These are phyloP conservation scores for Carpinus fangiana DNA, from an alignment of 306 rosid species.

Conservation along the genomic window DNA sequence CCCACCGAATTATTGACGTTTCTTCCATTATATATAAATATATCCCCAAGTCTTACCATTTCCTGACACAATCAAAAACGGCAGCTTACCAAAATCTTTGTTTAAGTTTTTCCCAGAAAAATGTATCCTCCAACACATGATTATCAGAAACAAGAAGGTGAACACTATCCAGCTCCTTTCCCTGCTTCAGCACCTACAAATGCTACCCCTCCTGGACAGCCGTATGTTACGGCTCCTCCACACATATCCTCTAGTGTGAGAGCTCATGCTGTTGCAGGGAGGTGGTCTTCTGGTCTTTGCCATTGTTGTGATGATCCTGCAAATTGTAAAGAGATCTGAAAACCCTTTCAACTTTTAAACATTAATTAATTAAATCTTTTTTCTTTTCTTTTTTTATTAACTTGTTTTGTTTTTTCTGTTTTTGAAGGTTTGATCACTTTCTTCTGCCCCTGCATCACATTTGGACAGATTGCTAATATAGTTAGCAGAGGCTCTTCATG, in stretches of 20 bases:
- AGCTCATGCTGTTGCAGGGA: not conserved
- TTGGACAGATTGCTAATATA: slow-evolving; percentile 67
- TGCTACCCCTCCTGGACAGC: not conserved
- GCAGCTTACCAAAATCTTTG: slow-evolving; percentile 1
- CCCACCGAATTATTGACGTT: not conserved
- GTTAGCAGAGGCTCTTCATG: slow-evolving; percentile 48
- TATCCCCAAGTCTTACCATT: not conserved
- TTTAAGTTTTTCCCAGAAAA: slow-evolving; percentile 4
- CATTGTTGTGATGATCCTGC: slow-evolving; percentile 64
- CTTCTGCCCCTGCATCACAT: slow-evolving; percentile 70
- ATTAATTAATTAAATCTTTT: too few species aligned
- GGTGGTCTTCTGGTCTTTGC: slow-evolving; percentile 71
- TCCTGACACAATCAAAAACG: not conserved
- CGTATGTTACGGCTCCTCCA: slow-evolving; percentile 35
- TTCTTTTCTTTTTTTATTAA: too few species aligned
- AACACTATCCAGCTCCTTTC: slow-evolving; percentile 25
- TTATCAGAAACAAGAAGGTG: slow-evolving; percentile 30
- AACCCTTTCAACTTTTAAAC: too few species aligned
- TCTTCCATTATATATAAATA: not conserved
- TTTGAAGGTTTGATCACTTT: slow-evolving; percentile 60
- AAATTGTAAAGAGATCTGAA: slow-evolving; percentile 40
- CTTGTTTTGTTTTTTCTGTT: not conserved
- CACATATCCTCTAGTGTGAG: slow-evolving; percentile 4
- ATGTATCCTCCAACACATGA: slow-evolving; percentile 48
- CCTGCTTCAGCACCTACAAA: not conserved